Evolutionary conservation across 106 monocot genomes (phyloP), one percentile per base, ranked within the genome.

Genomic region (Amphibolis antarctica): DNA sequence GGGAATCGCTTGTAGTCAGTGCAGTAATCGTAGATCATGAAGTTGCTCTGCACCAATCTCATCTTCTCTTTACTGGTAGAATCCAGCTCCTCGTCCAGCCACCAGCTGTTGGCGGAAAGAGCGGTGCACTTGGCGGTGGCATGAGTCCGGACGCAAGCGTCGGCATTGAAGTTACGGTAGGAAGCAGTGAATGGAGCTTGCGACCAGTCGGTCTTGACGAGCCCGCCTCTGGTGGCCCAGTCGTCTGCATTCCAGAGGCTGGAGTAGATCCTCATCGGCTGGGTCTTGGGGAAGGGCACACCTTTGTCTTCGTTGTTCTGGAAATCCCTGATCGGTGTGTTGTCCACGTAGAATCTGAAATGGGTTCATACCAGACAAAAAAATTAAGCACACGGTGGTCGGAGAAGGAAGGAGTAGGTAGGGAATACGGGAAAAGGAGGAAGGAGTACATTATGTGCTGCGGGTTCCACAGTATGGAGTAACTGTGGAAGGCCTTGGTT

Each of bases 161-260:
- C 42, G 17, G 66, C n/a, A 10, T 53, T 28, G 27, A 66, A 53
- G 29, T 66, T 66, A 28, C 52, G 12, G 66, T 52, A 66, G 51
- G 50, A 66, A 51, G 66, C 50, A 9, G 0, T 66, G 66, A 66
- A 66, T 1, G 66, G 66, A 15, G 66, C 66, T n/a, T 52, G 14
- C 5, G 66, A 42, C 67, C 67, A 67, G 67, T 67, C 55, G 21
- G 55, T 67, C 55, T 67, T 67, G 17, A 55, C 55, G 43, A 54
- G 67, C 10, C 67, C 67, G 1, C 67, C 67, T 43, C 67, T 67
- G 11, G 67, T 67, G 31, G 55, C 67, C 67, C 67, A 67, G 55
- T 53, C 43, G 0, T 67, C 67, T 3, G 67, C 55, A 55, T 55
- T 53, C 67, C 67, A 67, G 20, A 67, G 67, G 54, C 55, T 67